phyloP scores from a whole-genome alignment of 2,329 filamentous ascomycete genomes.

The Sclerotinia sclerotiorum region DNA sequence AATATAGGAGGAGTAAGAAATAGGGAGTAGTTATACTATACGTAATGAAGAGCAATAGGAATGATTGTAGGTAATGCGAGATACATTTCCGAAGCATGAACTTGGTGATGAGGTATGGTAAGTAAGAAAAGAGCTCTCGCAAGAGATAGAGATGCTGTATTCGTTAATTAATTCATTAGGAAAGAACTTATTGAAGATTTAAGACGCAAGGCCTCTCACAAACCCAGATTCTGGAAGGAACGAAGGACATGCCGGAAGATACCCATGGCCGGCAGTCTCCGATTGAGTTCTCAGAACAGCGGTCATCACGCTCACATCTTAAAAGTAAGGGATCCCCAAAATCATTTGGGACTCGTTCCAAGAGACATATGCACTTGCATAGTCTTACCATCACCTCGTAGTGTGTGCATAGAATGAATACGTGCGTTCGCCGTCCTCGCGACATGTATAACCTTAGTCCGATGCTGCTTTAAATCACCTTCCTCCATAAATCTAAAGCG shows the following conservation, averaged over 20 bases:
- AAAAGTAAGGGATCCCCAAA: not conserved
- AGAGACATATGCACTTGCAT: not conserved
- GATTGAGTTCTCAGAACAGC: not conserved
- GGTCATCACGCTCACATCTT: not conserved
- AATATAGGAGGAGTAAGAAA: no score
- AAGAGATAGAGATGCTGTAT: not conserved
- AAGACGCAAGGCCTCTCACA: not conserved
- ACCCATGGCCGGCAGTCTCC: not conserved
- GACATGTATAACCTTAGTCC: not conserved
- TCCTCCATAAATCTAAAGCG: not conserved
- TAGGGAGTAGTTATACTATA: not conserved
- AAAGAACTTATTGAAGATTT: not conserved
- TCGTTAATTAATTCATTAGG: not conserved
- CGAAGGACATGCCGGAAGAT: not conserved
- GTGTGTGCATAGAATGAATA: not conserved
- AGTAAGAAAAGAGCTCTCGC: not conserved
- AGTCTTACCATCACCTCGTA: not conserved
- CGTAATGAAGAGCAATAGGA: not conserved
- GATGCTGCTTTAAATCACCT: not conserved
- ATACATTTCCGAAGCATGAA: slow-evolving; percentile 8
- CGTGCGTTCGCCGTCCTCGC: not conserved
- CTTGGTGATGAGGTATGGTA: not conserved
- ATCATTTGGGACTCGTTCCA: not conserved
- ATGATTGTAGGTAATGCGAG: slow-evolving; percentile 6
- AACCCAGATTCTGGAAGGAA: not conserved